Evolutionary conservation across 805 yeast species (phyloP).

Genomic region (Cyberlindnera suaveolens): DNA sequence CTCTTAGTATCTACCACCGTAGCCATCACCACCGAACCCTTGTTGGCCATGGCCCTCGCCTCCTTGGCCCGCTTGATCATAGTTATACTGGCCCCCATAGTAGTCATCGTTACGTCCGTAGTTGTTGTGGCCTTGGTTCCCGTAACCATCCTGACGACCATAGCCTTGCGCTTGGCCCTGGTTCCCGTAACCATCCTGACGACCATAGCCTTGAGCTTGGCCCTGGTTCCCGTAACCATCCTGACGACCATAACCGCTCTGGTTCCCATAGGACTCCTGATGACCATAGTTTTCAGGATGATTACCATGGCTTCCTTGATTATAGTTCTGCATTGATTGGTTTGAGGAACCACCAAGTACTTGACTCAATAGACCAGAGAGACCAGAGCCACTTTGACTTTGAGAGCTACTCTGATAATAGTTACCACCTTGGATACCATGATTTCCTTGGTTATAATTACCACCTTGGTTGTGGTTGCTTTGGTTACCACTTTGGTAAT

Average conservation of each 20-base stretch:
- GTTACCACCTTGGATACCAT: not conserved
- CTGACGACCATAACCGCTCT: not conserved
- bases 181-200: not conserved
- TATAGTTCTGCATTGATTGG: not conserved
- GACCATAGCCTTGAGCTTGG: conserved; percentile 4
- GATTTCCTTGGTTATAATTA: conserved; percentile 1
- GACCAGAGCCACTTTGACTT: conserved; percentile 3
- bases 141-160: not conserved
- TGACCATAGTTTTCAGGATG: not conserved
- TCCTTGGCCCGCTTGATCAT: not conserved
- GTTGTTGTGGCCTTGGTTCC: conserved; percentile 1
- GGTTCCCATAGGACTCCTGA: not conserved
- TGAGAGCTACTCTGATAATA: not conserved
- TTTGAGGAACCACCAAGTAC: conserved; percentile 8
- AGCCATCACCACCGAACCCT: conserved; percentile 7
- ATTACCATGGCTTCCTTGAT: not conserved
- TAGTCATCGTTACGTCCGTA: not conserved
- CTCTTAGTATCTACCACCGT: conserved; percentile 4
- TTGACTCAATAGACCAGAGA: conserved; percentile 9
- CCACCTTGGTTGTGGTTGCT: not conserved
- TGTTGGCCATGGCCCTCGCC: not conserved
- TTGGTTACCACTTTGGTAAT: not conserved
- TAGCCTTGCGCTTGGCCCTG: conserved; percentile 1
- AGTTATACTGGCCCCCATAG: too few species aligned
- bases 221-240: not conserved